Percentiles rank a stretch among this genome's conserved stretches.
These are phyloP conservation scores for Porcisia deanei DNA, from an alignment of 208 protist genomes.

Conservation along the genomic window DNA sequence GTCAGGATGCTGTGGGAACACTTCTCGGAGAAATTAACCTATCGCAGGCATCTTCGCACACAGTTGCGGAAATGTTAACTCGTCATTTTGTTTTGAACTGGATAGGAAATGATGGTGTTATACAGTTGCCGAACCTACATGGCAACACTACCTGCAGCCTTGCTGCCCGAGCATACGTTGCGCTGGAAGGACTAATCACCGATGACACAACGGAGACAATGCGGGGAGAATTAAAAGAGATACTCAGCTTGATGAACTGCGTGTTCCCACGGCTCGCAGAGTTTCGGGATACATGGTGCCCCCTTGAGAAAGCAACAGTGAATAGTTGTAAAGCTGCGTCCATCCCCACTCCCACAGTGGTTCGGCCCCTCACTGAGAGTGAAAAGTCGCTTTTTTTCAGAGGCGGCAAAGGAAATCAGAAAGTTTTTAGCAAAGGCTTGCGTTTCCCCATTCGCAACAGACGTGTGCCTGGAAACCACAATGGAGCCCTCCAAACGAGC, in stretches of 20 bases:
- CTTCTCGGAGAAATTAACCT: slow-evolving; percentile 42
- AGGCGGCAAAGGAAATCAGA: slow-evolving; percentile 23
- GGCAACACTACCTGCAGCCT: slow-evolving; percentile 30
- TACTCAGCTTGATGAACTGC: slow-evolving; percentile 25
- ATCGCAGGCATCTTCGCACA: slow-evolving; percentile 4
- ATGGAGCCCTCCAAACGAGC: slow-evolving; percentile 27
- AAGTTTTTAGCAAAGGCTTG: slow-evolving; percentile 15
- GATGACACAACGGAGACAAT: slow-evolving; percentile 6
- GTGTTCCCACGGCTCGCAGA: slow-evolving; percentile 29
- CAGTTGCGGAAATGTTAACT: slow-evolving; percentile 13
- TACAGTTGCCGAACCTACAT: slow-evolving; percentile 30
- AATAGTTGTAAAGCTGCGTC: not conserved
- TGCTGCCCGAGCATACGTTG: slow-evolving; percentile 32
- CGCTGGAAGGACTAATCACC: slow-evolving; percentile 12
- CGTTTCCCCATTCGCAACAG: slow-evolving; percentile 48
- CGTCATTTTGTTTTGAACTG: slow-evolving; percentile 36
- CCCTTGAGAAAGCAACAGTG: not conserved
- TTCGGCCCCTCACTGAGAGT: slow-evolving; percentile 21
- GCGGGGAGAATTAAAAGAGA: slow-evolving; percentile 21
- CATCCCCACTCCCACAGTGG: not conserved
- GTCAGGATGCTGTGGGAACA: slow-evolving; percentile 21
- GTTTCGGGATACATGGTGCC: slow-evolving; percentile 35
- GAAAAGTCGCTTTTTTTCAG: slow-evolving; percentile 46
- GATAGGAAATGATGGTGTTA: slow-evolving; percentile 13
- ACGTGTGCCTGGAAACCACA: slow-evolving; percentile 32